phyloP scores from a whole-genome alignment of 2,329 filamentous ascomycete species.

The Monosporascus sp. region DNA sequence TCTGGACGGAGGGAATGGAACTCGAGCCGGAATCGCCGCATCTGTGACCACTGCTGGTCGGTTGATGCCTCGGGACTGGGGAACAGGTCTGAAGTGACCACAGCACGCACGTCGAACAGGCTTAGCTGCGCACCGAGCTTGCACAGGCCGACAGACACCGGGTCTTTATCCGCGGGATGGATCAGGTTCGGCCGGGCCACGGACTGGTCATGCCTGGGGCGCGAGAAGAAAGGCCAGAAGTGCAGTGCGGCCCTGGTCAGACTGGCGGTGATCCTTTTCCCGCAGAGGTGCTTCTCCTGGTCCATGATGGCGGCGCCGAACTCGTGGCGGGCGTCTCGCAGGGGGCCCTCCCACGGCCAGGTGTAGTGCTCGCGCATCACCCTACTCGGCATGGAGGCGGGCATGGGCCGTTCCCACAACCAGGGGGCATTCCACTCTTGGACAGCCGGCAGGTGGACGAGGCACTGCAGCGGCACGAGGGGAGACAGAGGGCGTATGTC shows the following conservation, averaged over 20 bases:
- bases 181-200: conserved; percentile 13
- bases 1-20: conserved; percentile 14
- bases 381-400: conserved; percentile 4
- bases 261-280: conserved; percentile 7
- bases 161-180: conserved; percentile 11
- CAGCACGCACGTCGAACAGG: conserved; percentile 13
- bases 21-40: conserved; percentile 15
- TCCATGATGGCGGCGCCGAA: conserved; percentile 14
- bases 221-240: conserved; percentile 5
- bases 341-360: conserved; percentile 19
- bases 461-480: conserved; percentile 15
- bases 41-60: conserved; percentile 12
- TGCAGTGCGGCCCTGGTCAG: conserved; percentile 12
- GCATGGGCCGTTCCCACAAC: conserved; percentile 17
- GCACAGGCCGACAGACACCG: conserved; percentile 14
- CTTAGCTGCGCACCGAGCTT: conserved; percentile 12
- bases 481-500: conserved; percentile 14
- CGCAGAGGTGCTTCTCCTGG: conserved; percentile 9
- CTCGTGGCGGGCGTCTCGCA: conserved; percentile 20
- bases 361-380: conserved; percentile 7
- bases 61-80: neutral
- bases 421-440: conserved; percentile 11
- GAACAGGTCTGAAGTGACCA: conserved; percentile 14
- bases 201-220: conserved; percentile 5
- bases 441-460: conserved; percentile 14